Conservation (phyloP, 371 early-diverging fungal genomes). For the Mucor racemosus region DNA sequence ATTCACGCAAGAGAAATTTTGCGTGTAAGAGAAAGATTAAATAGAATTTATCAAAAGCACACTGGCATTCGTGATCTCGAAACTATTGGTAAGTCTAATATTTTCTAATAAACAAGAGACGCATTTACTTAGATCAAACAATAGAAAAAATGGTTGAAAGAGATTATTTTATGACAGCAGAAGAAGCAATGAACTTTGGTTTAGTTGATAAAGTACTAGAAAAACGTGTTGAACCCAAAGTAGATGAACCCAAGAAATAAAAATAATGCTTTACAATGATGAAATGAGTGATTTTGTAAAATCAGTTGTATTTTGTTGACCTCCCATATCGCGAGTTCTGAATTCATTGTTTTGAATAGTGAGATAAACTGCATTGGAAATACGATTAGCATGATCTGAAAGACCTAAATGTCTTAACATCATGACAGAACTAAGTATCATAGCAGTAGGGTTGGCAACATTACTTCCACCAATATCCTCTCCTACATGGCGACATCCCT, state of each 20-base stretch:
- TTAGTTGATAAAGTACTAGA: constrained; percentile 88
- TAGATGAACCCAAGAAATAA: constrained; percentile 39
- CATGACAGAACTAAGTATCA: constrained; percentile 92
- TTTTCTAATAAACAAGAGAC: background rate
- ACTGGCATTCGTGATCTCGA: constrained; percentile 81
- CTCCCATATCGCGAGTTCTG: constrained; percentile 51
- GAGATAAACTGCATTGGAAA: constrained; percentile 74
- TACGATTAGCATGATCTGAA: constrained; percentile 76
- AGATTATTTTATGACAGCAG: constrained; percentile 94
- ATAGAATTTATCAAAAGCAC: constrained; percentile 86
- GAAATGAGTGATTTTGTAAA: constrained; percentile 85
- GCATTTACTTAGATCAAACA: background rate
- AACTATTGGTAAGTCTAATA: constrained; percentile 71
- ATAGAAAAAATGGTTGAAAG: constrained; percentile 88
- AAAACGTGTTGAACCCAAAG: constrained; percentile 52
- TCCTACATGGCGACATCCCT: constrained; percentile 95
- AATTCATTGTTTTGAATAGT: constrained; percentile 24
- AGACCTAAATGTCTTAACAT: constrained; percentile 96
- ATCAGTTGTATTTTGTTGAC: constrained; percentile 77
- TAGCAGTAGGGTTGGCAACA: constrained; percentile 94
- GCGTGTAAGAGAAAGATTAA: constrained; percentile 84
- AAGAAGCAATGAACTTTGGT: constrained; percentile 91
- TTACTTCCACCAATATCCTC: constrained; percentile 90
- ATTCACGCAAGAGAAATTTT: constrained; percentile 97
- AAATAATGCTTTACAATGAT: constrained; percentile 51